Evolutionary conservation across 1,139 yeast species (phyloP).

Genomic region (Geotrichum phurueaensis): DNA sequence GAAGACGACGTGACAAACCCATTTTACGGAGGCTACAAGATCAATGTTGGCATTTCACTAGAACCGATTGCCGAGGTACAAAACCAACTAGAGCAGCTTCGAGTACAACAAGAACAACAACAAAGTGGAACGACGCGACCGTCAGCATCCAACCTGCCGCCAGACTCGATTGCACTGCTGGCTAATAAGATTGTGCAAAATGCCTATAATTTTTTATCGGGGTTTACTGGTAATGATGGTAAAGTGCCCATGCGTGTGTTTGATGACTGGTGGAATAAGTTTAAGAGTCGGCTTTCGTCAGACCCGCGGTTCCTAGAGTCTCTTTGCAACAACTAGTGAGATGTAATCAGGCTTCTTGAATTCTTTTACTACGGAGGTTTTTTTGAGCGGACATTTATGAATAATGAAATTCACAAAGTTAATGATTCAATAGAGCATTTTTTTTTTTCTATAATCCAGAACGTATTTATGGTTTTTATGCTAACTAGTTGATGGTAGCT

Average conservation of each 20-base stretch:
- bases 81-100: conserved; percentile 40
- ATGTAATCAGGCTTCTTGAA: not conserved
- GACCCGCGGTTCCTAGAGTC: conserved; percentile 77
- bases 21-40: conserved; percentile 25
- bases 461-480: too few species aligned
- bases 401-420: conserved; percentile 1
- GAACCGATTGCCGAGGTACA: conserved; percentile 67
- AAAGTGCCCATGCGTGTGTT: conserved; percentile 83
- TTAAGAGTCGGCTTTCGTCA: conserved; percentile 61
- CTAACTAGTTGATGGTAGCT: too few species aligned
- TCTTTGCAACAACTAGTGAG: conserved; percentile 17
- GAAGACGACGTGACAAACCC: conserved; percentile 27
- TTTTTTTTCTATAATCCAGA: too few species aligned
- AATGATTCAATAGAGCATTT: not conserved
- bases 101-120: conserved; percentile 12
- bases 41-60: conserved; percentile 81
- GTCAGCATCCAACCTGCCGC: not conserved
- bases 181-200: conserved; percentile 87
- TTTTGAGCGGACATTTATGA: not conserved
- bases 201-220: conserved; percentile 83
- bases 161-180: conserved; percentile 42
- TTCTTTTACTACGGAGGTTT: not conserved
- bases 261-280: conserved; percentile 95
- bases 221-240: conserved; percentile 72
- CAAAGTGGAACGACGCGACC: not conserved